phyloP scores from a whole-genome alignment of 179 eudicot species.

The Actinidia chinensis region DNA sequence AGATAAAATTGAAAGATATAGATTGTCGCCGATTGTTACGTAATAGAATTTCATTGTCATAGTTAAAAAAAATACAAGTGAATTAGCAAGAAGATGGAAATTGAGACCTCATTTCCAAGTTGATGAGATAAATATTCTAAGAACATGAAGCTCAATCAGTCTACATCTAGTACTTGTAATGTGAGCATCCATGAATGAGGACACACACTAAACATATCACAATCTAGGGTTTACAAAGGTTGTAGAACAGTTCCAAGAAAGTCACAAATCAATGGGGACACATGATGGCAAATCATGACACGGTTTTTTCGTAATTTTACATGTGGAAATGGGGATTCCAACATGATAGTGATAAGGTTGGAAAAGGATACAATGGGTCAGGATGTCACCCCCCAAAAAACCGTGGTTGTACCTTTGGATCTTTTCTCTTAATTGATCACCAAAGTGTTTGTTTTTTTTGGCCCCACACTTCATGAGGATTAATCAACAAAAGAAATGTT shows the following conservation, averaged over 20 bases:
- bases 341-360: too few species aligned
- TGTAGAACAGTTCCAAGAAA: neutral
- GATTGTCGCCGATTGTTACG: neutral
- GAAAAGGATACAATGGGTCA: neutral
- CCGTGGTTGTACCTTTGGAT: neutral
- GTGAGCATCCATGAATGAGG: neutral
- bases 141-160: constrained; percentile 3
- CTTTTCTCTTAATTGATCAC: neutral
- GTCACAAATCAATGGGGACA: neutral
- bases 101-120: neutral
- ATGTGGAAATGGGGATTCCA: neutral
- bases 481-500: too few species aligned
- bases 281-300: constrained; percentile 8
- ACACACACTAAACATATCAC: neutral
- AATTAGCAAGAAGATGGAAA: neutral
- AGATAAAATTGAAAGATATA: too few species aligned
- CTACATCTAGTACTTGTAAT: neutral
- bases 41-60: neutral
- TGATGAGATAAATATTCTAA: neutral
- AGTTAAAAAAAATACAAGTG: neutral
- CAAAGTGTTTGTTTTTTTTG: too few species aligned
- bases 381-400: neutral
- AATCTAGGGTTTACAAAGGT: neutral
- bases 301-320: neutral
- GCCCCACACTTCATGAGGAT: too few species aligned